These are phyloP conservation scores for Podaxis carcinomalis DNA, from an alignment of 768 basidiomycete species.

Conservation along the genomic window DNA sequence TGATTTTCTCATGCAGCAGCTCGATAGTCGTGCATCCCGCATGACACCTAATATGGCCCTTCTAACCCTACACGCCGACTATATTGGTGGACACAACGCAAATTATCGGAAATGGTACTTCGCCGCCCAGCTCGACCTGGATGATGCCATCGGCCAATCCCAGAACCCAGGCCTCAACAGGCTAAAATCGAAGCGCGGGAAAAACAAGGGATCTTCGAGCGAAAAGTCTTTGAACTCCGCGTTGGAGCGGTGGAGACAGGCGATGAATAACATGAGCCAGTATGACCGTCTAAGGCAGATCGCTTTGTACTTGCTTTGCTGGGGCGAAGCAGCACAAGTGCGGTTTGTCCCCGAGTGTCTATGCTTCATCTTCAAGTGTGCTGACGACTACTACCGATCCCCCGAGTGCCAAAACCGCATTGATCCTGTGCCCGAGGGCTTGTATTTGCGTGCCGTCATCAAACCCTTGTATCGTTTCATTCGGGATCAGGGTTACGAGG, in stretches of 20 bases:
- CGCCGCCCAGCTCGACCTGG: conserved; percentile 96
- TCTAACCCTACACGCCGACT: conserved; percentile 94
- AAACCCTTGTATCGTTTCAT: conserved; percentile 97
- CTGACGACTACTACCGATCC: conserved; percentile 98
- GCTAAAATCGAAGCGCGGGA: conserved; percentile 63
- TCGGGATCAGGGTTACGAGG: conserved; percentile 96
- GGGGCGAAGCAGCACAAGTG: conserved; percentile 98
- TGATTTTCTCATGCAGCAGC: conserved; percentile 95
- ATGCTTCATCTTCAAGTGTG: conserved; percentile 99
- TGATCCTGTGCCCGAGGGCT: conserved; percentile 90
- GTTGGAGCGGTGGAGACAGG: conserved; percentile 90
- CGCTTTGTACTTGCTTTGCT: conserved; percentile 90
- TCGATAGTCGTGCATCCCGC: conserved; percentile 94
- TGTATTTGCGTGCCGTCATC: conserved; percentile 88
- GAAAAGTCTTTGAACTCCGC: conserved; percentile 75
- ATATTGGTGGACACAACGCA: conserved; percentile 96
- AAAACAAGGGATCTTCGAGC: conserved; percentile 42
- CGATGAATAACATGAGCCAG: conserved; percentile 98
- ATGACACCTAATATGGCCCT: conserved; percentile 97
- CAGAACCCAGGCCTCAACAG: conserved; percentile 90
- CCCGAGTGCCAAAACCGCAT: conserved; percentile 94
- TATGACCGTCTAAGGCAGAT: conserved; percentile 97
- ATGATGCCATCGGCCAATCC: conserved; percentile 90
- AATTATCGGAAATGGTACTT: conserved; percentile 99
- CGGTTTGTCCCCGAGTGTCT: conserved; percentile 95